These are phyloP conservation scores for Botrytis porri DNA, from an alignment of 2,329 filamentous ascomycete genomes.

Conservation along the genomic window DNA sequence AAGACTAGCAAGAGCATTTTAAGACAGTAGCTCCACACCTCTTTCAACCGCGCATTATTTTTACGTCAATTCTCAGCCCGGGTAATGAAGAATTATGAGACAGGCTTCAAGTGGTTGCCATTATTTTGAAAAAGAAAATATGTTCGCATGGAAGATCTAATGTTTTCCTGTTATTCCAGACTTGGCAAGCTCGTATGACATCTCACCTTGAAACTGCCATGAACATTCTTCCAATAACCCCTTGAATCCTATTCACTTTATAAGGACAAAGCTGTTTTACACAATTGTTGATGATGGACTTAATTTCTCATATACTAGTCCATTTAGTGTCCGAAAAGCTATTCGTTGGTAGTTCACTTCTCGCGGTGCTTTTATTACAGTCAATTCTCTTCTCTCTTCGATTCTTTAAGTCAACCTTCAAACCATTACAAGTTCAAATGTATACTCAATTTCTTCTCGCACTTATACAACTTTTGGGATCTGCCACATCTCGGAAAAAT, in stretches of 20 bases:
- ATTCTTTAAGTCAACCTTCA: not conserved
- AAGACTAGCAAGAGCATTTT: not conserved
- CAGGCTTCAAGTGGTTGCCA: not conserved
- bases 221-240: not conserved
- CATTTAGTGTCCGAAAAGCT: not conserved
- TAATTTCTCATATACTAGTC: not conserved
- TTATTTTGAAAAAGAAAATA: not conserved
- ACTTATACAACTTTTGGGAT: not conserved
- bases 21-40: not conserved
- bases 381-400: not conserved
- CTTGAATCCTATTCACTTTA: not conserved
- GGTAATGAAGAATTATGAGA: not conserved
- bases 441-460: not conserved
- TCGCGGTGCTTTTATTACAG: not conserved
- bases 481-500: not conserved
- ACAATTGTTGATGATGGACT: not conserved
- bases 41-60: too few species aligned
- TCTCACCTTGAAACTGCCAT: not conserved
- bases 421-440: not conserved
- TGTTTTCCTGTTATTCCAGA: not conserved
- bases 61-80: not conserved
- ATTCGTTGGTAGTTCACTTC: too few species aligned
- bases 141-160: not conserved
- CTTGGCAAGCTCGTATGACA: not conserved
- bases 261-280: not conserved